Conservation (phyloP, 768 basidiomycete genomes). For the Lactarius hengduanensis region DNA sequence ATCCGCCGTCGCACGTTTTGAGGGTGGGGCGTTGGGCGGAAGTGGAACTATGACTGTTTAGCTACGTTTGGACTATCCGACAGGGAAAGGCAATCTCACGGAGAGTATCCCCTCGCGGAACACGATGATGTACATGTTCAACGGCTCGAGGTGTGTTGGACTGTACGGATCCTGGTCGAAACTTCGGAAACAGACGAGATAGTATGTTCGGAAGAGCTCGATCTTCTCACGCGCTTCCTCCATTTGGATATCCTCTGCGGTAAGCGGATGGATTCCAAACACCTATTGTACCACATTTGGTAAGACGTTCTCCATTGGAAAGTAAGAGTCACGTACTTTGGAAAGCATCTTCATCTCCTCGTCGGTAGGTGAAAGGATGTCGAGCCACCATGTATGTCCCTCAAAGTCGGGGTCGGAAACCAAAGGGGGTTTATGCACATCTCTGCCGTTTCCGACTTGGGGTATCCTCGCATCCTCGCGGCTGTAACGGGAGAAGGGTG, state of each 20-base stretch:
- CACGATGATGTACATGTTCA: slow-evolving; percentile 99
- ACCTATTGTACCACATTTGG: slow-evolving; percentile 52
- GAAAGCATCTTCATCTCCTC: slow-evolving; percentile 98
- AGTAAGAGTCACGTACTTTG: slow-evolving; percentile 54
- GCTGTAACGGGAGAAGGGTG: neutral
- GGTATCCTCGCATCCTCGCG: slow-evolving; percentile 4
- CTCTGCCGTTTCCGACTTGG: slow-evolving; percentile 10
- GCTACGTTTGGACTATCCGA: neutral
- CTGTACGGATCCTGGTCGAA: slow-evolving; percentile 99
- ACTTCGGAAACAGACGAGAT: slow-evolving; percentile 97
- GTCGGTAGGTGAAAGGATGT: slow-evolving; percentile 90
- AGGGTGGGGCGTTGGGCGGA: slow-evolving; percentile 94
- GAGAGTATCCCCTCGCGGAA: slow-evolving; percentile 96
- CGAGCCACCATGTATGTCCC: slow-evolving; percentile 94
- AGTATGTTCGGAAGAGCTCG: slow-evolving; percentile 97
- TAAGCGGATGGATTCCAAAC: slow-evolving; percentile 95
- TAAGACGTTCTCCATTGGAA: neutral
- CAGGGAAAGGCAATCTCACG: slow-evolving; percentile 46
- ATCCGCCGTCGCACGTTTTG: slow-evolving; percentile 97
- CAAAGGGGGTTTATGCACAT: slow-evolving; percentile 14
- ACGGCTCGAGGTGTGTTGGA: slow-evolving; percentile 93
- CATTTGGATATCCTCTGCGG: slow-evolving; percentile 99
- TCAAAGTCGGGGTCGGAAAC: slow-evolving; percentile 39
- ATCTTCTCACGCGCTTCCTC: slow-evolving; percentile 99
- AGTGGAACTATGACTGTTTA: slow-evolving; percentile 72